phyloP scores from a whole-genome alignment of 2,329 filamentous ascomycete species.

The Hortaea sp. region DNA sequence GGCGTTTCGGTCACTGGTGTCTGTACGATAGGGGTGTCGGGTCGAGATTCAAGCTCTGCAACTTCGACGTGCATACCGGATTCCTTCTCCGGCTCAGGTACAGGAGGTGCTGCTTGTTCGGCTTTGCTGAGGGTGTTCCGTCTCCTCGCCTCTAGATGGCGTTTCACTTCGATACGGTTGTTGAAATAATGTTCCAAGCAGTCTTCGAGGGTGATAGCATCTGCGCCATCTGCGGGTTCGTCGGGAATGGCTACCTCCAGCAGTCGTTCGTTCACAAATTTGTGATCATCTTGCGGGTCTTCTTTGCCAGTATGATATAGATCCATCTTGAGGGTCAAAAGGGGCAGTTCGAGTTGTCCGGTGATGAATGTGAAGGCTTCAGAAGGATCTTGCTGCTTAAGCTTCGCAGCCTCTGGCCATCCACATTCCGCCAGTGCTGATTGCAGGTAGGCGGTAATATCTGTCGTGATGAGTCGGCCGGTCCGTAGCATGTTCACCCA shows the following conservation, averaged over 20 bases:
- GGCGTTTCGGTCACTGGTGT: conserved; percentile 11
- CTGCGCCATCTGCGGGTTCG: conserved; percentile 53
- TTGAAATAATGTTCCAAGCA: conserved; percentile 95
- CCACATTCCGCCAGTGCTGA: conserved; percentile 74
- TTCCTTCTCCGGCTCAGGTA: conserved; percentile 15
- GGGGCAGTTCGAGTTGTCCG: conserved; percentile 73
- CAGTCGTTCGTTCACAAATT: conserved; percentile 82
- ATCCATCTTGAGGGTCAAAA: conserved; percentile 86
- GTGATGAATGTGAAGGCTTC: conserved; percentile 95
- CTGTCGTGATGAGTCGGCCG: conserved; percentile 73
- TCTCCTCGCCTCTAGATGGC: conserved; percentile 53
- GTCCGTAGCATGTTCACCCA: conserved; percentile 90
- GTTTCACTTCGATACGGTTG: conserved; percentile 76
- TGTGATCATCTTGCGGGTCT: conserved; percentile 78
- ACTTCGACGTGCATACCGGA: conserved; percentile 33
- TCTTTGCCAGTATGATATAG: conserved; percentile 86
- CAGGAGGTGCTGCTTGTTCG: conserved; percentile 27
- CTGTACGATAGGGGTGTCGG: conserved; percentile 22
- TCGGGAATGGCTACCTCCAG: conserved; percentile 84
- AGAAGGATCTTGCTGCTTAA: conserved; percentile 89
- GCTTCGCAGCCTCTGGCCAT: conserved; percentile 67
- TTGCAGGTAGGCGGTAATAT: conserved; percentile 76
- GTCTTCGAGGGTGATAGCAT: conserved; percentile 66
- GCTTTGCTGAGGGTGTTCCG: conserved; percentile 45
- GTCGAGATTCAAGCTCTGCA: conserved; percentile 26